Evolutionary conservation across 331 rosid species (phyloP), one percentile per base, ranked within the genome.

Genomic region (Quercus phellos): DNA sequence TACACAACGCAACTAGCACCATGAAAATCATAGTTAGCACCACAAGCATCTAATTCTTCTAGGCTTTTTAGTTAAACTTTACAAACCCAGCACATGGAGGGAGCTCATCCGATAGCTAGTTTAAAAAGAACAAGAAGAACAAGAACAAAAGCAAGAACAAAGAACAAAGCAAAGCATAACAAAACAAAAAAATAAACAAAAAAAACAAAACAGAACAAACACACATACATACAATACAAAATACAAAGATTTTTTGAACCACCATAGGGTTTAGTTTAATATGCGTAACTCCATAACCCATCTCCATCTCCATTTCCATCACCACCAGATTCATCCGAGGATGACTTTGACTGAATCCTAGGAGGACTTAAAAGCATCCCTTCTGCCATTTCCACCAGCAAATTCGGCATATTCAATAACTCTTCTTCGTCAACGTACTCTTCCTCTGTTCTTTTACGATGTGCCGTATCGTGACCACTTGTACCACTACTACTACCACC

Each of bases 301-400:
- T 89, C 95, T 18, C 88, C 92, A 9, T 87, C 90, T 1, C 53
- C 53, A 46, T 46, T 38, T 38, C 46, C 46, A 8, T 38, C 53
- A 2, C 53, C 17, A 3, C 53, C 53, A 46, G 98, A 92, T 73
- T 91, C 87, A 51, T 88, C 93, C 0, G 95, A 46, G 14, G 53
- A 80, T 6, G 93, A 82, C 29, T 80, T 81, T 3, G 94, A 84
- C 18, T 18, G 63, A 5, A 88, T 90, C 88, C 98, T 87, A 0
- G 98, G 99, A 1, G 99, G 99, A 63, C 97, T 94, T n/a, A 94
- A 87, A 74, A 92, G 94, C 99, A 94, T 91, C 85, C 99, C 99
- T 76, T 89, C 86, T 5, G 99, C 99, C 99, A 94, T 92, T n/a
- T 94, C 90, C 35, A 82, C 94, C 55, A 92, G 80, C 84, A 92